Base-by-base conservation (phyloP, 2,329 filamentous ascomycete species). In the Hymenoscyphus albidus region DNA sequence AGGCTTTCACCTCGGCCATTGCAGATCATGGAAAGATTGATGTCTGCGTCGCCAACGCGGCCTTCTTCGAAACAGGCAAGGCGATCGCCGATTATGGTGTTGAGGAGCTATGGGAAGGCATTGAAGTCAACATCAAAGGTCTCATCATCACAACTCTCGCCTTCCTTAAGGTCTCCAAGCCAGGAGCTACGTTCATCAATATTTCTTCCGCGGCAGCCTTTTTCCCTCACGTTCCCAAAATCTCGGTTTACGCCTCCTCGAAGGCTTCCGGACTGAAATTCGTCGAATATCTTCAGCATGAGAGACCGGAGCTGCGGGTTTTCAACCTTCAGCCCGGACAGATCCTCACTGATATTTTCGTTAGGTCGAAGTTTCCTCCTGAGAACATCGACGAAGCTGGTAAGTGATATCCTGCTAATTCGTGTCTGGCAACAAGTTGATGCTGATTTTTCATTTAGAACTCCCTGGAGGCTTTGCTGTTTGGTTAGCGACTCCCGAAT, bases 21-120 rank as follows among this genome's bases (percentile, higher is more conserved):
- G 70, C 69, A 10, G 64, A 63, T 22, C 22, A 27, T 27, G 74
- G 73, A 3, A 73, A 74, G 61, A 73, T 80, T 59, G 71, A 81
- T 64, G 71, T 81, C 55, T 64, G 81, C 14, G 72, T 81, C 58
- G 76, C 75, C 64, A 77, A 74, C 63, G 80, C 79, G 0, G 78
- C 73, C 0, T 69, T 68, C 1, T 65, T 75, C 14, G 75, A 76
- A 39, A 71, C 73, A 6, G 65, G 62, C 39, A 72, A 74, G 14
- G 48, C 71, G 9, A 62, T 78, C 10, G 59, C 62, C 12, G 72
- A 72, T 18, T 73, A 71, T 18, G 72, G 27, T 27, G 27, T 27
- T 2, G 27, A 27, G 27, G 27, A 27, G 27, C 3, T 27, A 3
- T 27, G 3, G 2, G 27, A 27, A 27, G 27, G 27, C 27, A 27